Percentiles rank a stretch among this genome's conserved stretches.
These are phyloP conservation scores for Endocalyx cinctus DNA, from an alignment of 2,329 filamentous ascomycete species.

Conservation along the genomic window DNA sequence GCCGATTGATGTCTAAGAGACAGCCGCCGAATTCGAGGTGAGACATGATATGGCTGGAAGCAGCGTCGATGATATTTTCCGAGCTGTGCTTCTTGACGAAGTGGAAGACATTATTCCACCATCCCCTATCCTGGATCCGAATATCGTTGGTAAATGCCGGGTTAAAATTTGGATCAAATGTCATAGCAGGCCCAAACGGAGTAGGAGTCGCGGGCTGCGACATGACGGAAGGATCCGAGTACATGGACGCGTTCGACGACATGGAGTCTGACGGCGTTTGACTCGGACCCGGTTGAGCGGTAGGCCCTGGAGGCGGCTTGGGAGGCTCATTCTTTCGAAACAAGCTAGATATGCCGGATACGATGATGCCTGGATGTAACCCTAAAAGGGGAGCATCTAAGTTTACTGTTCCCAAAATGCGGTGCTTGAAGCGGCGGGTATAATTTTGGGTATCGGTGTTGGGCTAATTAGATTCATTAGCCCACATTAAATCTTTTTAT, in stretches of 20 bases:
- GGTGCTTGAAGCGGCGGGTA: slow-evolving; percentile 56
- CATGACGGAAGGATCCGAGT: slow-evolving; percentile 18
- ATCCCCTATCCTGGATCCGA: slow-evolving; percentile 62
- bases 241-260: slow-evolving; percentile 17
- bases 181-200: slow-evolving; percentile 16
- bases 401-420: slow-evolving; percentile 73
- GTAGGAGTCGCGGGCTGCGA: slow-evolving; percentile 12
- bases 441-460: slow-evolving; percentile 14
- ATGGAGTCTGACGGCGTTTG: slow-evolving; percentile 11
- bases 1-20: slow-evolving; percentile 68
- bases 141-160: slow-evolving; percentile 73
- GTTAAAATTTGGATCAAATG: slow-evolving; percentile 64
- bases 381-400: slow-evolving; percentile 85
- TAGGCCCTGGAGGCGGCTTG: slow-evolving; percentile 16
- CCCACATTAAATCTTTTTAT: no score
- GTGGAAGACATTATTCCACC: slow-evolving; percentile 63
- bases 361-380: slow-evolving; percentile 81
- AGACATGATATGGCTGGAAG: slow-evolving; percentile 69
- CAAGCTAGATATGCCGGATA: slow-evolving; percentile 74
- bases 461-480: slow-evolving; percentile 17
- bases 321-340: slow-evolving; percentile 48
- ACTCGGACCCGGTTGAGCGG: slow-evolving; percentile 9
- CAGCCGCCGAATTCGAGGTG: slow-evolving; percentile 81
- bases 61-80: slow-evolving; percentile 65
- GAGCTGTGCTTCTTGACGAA: slow-evolving; percentile 76